phyloP scores from a whole-genome alignment of 148 eudicot species.

The Vaccinium darrowii region DNA sequence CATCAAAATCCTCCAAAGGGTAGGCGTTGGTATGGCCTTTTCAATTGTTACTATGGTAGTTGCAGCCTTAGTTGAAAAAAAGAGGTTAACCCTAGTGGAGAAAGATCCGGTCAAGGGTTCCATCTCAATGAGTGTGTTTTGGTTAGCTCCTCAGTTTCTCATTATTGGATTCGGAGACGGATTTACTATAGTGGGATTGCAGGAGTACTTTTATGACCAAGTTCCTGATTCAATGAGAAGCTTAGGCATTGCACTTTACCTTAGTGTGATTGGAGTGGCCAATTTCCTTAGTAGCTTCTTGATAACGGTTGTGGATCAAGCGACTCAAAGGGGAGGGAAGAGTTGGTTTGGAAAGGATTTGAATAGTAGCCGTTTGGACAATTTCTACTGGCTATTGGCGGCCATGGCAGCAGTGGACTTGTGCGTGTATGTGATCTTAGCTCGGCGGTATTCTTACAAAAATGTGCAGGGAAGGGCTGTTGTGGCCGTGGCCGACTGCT shows the following conservation, averaged over 20 bases:
- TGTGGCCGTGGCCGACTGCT: constrained; percentile 40
- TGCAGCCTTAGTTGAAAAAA: constrained; percentile 62
- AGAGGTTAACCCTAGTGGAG: constrained; percentile 39
- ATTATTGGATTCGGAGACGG: constrained; percentile 65
- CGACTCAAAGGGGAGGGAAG: constrained; percentile 44
- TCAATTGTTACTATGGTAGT: constrained; percentile 43
- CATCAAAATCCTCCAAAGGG: constrained; percentile 55
- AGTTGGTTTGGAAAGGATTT: constrained; percentile 63
- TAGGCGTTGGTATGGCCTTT: constrained; percentile 69
- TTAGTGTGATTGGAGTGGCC: constrained; percentile 59
- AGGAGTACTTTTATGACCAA: constrained; percentile 76
- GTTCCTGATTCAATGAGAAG: constrained; percentile 82
- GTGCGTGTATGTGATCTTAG: constrained; percentile 36
- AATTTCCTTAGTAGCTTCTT: constrained; percentile 61
- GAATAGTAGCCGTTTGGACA: constrained; percentile 41
- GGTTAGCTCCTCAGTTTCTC: constrained; percentile 65
- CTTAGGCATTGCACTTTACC: constrained; percentile 64
- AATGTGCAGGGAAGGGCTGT: constrained; percentile 39
- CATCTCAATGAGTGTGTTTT: constrained; percentile 52
- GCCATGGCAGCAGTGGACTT: constrained; percentile 30
- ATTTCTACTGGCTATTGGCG: constrained; percentile 41
- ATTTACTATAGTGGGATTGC: constrained; percentile 62
- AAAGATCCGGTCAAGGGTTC: constrained; percentile 34
- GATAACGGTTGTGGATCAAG: constrained; percentile 46
- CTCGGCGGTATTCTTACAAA: constrained; percentile 56